Evolutionary conservation across 441 rosid genomes (phyloP), one percentile per base, ranked within the genome.

Genomic region (Erodium trifolium): DNA sequence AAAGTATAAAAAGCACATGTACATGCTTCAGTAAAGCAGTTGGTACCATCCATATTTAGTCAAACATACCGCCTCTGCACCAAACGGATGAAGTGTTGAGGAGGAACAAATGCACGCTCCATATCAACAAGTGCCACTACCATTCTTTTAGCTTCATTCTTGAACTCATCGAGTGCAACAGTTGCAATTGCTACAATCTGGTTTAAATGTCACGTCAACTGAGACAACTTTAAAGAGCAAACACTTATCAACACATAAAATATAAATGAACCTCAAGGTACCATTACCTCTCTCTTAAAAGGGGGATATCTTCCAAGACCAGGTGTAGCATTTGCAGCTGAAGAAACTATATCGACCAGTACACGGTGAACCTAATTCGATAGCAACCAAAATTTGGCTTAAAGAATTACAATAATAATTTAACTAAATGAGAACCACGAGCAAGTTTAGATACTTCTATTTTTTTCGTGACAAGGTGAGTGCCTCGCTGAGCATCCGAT

Each of bases 41-140:
- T 31, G 19, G n/a, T 31, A 13, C 9, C 3, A 31, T 64, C 45
- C 0, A 55, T 62, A 4, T 55, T 27, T 69, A 23, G 57, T 17
- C 67, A 63, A 53, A 39, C 82, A 67, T 83, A 91, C 98, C 97
- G 79, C 75, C 98, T 87, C 69, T 93, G 98, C 76, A 93, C 93
- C 76, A 93, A 78, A 67, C 98, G 96, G 74, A 93, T 93, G 80
- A 93, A 93, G 77, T 91, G 97, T 69, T 93, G 98, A 67, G 98
- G 97, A 64, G 98, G 98, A 71, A 93, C 98, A 81, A 93, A 93
- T 31, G 86, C 97, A 63, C 98, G 96, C 81, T 93, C 98, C 98
- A 93, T 93, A 76, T 93, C 98, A 73, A 93, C 97, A 49, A 93
- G 79, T 43, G 98, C 98, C 78, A 91, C 86, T 13, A 93, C 98